Evolutionary conservation across 371 early-diverging fungal species (phyloP).

Genomic region (Globomyces sp.): DNA sequence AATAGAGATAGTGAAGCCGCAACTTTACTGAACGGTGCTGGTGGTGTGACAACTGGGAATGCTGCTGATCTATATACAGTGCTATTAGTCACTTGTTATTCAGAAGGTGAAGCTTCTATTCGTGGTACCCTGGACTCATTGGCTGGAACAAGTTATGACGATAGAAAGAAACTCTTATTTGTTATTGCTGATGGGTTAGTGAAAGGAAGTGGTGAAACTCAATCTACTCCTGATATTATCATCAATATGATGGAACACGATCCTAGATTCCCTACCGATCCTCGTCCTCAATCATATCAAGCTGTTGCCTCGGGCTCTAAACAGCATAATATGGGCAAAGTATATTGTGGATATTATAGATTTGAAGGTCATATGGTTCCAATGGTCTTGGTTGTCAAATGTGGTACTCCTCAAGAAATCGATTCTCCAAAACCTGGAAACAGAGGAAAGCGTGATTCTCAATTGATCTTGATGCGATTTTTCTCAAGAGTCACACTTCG

Average conservation of each 20-base stretch:
- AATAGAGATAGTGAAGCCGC: constrained; percentile 49
- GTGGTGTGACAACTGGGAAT: constrained; percentile 29
- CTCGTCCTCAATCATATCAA: constrained; percentile 76
- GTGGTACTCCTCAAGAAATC: constrained; percentile 78
- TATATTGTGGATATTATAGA: constrained; percentile 60
- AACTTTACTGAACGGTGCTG: constrained; percentile 22
- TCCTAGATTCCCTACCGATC: constrained; percentile 13
- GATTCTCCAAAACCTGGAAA: constrained; percentile 80
- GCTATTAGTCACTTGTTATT: constrained; percentile 60
- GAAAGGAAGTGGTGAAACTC: constrained; percentile 31
- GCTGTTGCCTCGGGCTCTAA: constrained; percentile 91
- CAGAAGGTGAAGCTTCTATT: constrained; percentile 56
- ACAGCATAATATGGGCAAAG: constrained; percentile 88
- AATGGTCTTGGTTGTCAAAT: constrained; percentile 88
- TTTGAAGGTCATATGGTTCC: constrained; percentile 74
- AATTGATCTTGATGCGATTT: constrained; percentile 97
- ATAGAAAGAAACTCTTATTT: constrained; percentile 67
- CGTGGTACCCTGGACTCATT: constrained; percentile 56
- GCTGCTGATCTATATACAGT: constrained; percentile 39
- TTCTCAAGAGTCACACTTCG: constrained; percentile 89
- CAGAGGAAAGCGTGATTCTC: constrained; percentile 98
- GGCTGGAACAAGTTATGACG: constrained; percentile 54
- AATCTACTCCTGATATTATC: constrained; percentile 36
- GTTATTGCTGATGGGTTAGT: constrained; percentile 39
- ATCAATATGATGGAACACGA: constrained; percentile 31